These are phyloP conservation scores for Alnus glutinosa DNA, from an alignment of 306 rosid genomes.

Conservation along the genomic window DNA sequence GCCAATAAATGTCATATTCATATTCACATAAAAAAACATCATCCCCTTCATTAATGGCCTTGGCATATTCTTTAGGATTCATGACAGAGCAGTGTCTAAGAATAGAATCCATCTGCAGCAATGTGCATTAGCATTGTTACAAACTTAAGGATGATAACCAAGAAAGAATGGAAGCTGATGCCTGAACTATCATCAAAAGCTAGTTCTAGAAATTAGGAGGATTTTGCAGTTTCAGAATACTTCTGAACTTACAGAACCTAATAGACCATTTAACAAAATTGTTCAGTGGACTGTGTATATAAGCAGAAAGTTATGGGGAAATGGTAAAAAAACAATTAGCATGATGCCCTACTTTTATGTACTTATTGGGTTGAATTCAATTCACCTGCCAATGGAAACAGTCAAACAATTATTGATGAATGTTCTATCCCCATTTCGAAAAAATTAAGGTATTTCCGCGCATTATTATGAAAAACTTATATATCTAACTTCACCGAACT, in stretches of 20 bases:
- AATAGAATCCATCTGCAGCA: constrained; percentile 76
- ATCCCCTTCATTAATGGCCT: constrained; percentile 75
- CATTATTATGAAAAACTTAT: not conserved
- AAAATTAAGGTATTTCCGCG: no score
- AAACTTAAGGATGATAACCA: constrained; percentile 22
- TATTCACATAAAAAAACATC: constrained; percentile 86
- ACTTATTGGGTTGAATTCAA: not conserved
- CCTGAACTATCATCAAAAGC: not conserved
- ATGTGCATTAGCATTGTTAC: constrained; percentile 22
- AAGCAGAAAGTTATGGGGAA: not conserved
- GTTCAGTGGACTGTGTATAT: not conserved
- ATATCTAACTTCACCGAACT: not conserved
- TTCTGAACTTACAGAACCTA: not conserved
- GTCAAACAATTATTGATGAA: not conserved
- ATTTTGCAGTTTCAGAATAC: not conserved
- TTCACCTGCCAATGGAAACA: not conserved
- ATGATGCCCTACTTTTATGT: not conserved
- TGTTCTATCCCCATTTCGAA: not conserved
- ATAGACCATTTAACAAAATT: not conserved
- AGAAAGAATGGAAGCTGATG: not conserved
- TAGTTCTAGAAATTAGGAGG: not conserved
- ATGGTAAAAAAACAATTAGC: not conserved
- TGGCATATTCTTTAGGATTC: constrained; percentile 76
- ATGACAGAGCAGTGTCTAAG: constrained; percentile 73
- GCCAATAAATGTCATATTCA: constrained; percentile 88